Base-by-base conservation (phyloP, 495 filamentous ascomycete species). In the Penicillium goetzii region DNA sequence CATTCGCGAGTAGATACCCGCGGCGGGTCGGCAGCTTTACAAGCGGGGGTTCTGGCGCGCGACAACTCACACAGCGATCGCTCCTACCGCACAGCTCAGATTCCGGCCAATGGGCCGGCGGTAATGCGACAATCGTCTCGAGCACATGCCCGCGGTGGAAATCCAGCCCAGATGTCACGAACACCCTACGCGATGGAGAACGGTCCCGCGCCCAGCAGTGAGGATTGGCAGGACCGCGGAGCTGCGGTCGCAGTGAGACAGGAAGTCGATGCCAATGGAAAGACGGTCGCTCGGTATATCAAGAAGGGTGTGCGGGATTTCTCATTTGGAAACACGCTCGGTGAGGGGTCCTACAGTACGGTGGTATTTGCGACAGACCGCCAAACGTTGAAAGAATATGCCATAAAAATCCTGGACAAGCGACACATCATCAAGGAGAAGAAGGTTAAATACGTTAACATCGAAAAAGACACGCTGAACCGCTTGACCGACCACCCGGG, bases 371-470 rank as follows among this genome's bases (percentile, higher is more conserved):
- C 94, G 50, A 98, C 96, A 6, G 96, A 99, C 70, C 87, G 96
- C 53, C 93, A 97, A 75, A 98, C 92, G 0, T 78, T 96, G 50
- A 95, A 96, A 64, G 96, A 99, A 74, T 98, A 97, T 72, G 96
- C 96, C 30, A 94, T 99, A 78, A 99, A 99, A 73, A 94, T 99
- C 28, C 83, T 99, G 43, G 95, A 98, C 77, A 99, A 99, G 79
- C 88, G 92, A 65, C 96, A 99, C 76, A 99, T 99, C 69, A 98
- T 99, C 82, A 98, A 97, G 80, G 96, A 99, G 78, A 97, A 94
- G 76, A 99, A 99, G 82, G 96, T 99, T 66, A 99, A 99, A 81
- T 99, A 99, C 74, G 96, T 99, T 72, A 97, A 97, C 75, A 98
- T 99, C 66, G 96, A 99, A 78, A 97, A 97, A 79, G 93, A 99